phyloP scores from a whole-genome alignment of 192 early-diverging fungal genomes.

The Chytriomyces confervae region DNA sequence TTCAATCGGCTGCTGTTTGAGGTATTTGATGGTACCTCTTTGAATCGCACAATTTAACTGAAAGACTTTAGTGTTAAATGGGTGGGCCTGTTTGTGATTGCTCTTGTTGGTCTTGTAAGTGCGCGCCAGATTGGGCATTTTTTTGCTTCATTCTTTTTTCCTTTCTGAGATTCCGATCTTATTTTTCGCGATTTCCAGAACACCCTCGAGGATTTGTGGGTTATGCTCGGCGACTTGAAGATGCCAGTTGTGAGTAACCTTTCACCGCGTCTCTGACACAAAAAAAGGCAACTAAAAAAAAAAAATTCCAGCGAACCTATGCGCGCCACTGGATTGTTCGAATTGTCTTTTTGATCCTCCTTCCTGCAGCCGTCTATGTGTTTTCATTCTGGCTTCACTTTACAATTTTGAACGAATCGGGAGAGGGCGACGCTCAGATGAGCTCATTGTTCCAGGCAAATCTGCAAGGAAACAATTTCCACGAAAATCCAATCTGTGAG shows the following conservation, averaged over 20 bases:
- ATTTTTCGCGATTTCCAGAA: constrained; percentile 45
- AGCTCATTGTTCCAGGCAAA: constrained; percentile 92
- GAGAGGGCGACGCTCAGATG: constrained; percentile 92
- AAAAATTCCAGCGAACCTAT: constrained; percentile 57
- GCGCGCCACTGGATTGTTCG: constrained; percentile 83
- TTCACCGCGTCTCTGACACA: constrained; percentile 27
- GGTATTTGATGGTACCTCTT: constrained; percentile 48
- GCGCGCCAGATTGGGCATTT: too few relatives aligned
- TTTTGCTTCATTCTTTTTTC: neutral
- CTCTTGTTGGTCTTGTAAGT: constrained; percentile 77
- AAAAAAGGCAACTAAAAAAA: neutral
- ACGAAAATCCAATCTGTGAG: constrained; percentile 67
- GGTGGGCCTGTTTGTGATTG: constrained; percentile 93
- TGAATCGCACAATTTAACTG: constrained; percentile 16
- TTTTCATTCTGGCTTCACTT: constrained; percentile 88
- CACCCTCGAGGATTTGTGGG: constrained; percentile 91
- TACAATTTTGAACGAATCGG: constrained; percentile 76
- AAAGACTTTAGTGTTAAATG: constrained; percentile 80
- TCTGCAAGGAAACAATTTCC: constrained; percentile 79
- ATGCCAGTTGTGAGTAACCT: constrained; percentile 28
- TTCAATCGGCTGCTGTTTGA: constrained; percentile 82
- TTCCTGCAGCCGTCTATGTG: constrained; percentile 86
- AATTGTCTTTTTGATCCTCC: constrained; percentile 75
- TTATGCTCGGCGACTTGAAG: constrained; percentile 75
- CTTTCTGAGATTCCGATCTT: neutral